Conservation (phyloP, 2,329 filamentous ascomycete species). For the Colletotrichum gigasporum region DNA sequence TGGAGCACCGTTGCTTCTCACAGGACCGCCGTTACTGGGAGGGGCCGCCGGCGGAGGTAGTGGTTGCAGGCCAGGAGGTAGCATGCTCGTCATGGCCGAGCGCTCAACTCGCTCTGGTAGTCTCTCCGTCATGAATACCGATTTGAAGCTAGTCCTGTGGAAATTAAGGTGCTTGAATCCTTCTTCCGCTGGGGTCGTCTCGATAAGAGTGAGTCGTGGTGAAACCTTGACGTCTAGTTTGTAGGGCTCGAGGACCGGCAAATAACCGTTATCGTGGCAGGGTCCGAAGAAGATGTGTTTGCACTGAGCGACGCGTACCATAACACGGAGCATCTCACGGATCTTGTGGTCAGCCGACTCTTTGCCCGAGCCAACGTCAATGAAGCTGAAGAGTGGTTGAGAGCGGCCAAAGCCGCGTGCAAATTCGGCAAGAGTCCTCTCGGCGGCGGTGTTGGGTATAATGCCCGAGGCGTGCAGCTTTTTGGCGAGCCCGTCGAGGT, state of each 20-base stretch:
- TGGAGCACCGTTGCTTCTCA: neutral
- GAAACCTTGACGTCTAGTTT: conserved; percentile 37
- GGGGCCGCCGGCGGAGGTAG: neutral
- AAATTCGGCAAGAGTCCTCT: conserved; percentile 39
- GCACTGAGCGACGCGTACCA: conserved; percentile 43
- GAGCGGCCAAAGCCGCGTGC: conserved; percentile 44
- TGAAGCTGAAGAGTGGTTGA: conserved; percentile 45
- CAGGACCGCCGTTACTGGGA: neutral
- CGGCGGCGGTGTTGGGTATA: conserved; percentile 34
- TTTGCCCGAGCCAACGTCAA: conserved; percentile 46
- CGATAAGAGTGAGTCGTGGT: conserved; percentile 42
- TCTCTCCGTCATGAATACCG: conserved; percentile 43
- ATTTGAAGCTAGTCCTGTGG: conserved; percentile 37
- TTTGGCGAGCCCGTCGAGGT: conserved; percentile 42
- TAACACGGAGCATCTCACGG: conserved; percentile 44
- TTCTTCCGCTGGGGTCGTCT: conserved; percentile 41
- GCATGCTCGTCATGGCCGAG: neutral
- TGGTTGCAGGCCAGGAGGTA: neutral
- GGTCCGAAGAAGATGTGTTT: conserved; percentile 43
- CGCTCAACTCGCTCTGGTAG: conserved; percentile 27
- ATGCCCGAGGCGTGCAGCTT: conserved; percentile 39
- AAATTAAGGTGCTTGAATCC: conserved; percentile 42
- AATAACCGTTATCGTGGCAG: conserved; percentile 46
- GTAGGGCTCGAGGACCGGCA: conserved; percentile 43
- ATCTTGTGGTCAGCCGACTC: conserved; percentile 47